phyloP scores from a whole-genome alignment of 306 rosid genomes.

The Acmispon strigosus region DNA sequence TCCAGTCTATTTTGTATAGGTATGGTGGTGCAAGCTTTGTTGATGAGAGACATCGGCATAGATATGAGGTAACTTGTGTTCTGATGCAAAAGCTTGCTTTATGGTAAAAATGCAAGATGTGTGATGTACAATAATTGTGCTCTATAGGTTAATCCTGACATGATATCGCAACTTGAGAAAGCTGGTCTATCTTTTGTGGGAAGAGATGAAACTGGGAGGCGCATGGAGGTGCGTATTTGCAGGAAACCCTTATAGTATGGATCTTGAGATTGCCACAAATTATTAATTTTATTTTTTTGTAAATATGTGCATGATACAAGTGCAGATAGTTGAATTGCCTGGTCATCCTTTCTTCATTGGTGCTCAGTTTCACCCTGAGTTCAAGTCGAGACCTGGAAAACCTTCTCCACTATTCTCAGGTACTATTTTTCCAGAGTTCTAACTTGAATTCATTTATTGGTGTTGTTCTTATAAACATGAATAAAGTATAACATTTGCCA shows the following conservation, averaged over 20 bases:
- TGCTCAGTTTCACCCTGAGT: conserved; percentile 83
- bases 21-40: conserved; percentile 46
- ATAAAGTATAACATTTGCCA: neutral
- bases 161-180: conserved; percentile 57
- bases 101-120: neutral
- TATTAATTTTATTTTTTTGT: neutral
- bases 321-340: conserved; percentile 64
- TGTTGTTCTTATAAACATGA: neutral
- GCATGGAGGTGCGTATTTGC: conserved; percentile 65
- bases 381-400: conserved; percentile 75
- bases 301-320: neutral
- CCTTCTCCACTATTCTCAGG: conserved; percentile 73
- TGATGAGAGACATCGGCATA: conserved; percentile 78
- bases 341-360: conserved; percentile 70
- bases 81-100: neutral
- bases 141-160: conserved; percentile 76
- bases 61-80: conserved; percentile 62
- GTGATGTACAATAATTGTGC: neutral
- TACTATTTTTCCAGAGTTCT: conserved; percentile 9
- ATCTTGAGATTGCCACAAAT: neutral
- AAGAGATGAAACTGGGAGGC: conserved; percentile 63
- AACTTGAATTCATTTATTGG: neutral
- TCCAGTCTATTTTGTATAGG: conserved; percentile 26
- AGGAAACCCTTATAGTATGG: neutral
- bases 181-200: conserved; percentile 78